These are phyloP conservation scores for Pulicaria dysenterica DNA, from an alignment of 129 eudicot species.

Conservation along the genomic window DNA sequence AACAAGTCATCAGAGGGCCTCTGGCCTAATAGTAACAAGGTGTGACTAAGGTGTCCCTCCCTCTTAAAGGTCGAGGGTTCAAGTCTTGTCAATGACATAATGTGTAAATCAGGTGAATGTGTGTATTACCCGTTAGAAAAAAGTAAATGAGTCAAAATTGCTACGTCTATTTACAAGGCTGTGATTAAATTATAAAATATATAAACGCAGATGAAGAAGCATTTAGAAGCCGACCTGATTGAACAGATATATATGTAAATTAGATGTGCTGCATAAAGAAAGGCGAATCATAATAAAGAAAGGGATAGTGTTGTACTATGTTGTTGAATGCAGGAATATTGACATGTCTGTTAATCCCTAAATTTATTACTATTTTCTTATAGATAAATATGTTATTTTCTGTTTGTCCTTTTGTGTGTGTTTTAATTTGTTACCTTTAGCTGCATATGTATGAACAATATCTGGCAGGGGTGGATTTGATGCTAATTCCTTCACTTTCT, in stretches of 20 bases:
- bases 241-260: slow-evolving; percentile 28
- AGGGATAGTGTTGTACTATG: slow-evolving; percentile 38
- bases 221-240: slow-evolving; percentile 45
- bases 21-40: too few relatives aligned
- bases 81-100: too few relatives aligned
- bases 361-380: neutral
- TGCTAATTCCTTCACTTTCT: slow-evolving; percentile 42
- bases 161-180: neutral
- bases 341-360: slow-evolving; percentile 10
- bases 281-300: slow-evolving; percentile 26
- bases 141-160: neutral
- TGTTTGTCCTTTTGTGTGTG: slow-evolving; percentile 35
- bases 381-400: slow-evolving; percentile 14
- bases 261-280: slow-evolving; percentile 35
- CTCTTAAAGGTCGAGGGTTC: too few relatives aligned
- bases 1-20: too few relatives aligned
- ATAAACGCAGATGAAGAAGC: slow-evolving; percentile 19
- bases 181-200: neutral
- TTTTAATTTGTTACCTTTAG: slow-evolving; percentile 24
- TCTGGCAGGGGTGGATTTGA: slow-evolving; percentile 36
- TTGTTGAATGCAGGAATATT: slow-evolving; percentile 37
- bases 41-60: too few relatives aligned
- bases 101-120: too few relatives aligned
- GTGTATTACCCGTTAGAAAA: too few relatives aligned
- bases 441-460: slow-evolving; percentile 38